Evolutionary conservation across 208 protist genomes (phyloP).

Genomic region (Acanthamoeba triangularis): DNA sequence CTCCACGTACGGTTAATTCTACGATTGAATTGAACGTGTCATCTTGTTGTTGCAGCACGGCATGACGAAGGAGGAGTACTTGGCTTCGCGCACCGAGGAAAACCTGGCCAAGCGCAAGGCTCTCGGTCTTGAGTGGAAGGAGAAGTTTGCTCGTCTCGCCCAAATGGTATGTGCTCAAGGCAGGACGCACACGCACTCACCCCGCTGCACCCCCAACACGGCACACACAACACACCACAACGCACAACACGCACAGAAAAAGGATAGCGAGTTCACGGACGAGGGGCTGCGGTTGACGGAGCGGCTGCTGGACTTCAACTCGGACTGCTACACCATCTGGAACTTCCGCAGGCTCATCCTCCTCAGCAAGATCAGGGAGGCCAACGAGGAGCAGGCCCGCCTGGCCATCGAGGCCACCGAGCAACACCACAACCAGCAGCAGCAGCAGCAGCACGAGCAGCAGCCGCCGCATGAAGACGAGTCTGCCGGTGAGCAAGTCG

Average conservation of each 20-base stretch:
- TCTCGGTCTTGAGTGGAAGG: constrained; percentile 35
- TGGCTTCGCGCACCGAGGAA: constrained; percentile 39
- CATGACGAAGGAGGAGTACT: constrained; percentile 56
- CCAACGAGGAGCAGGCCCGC: constrained; percentile 38
- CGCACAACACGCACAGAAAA: not conserved
- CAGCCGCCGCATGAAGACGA: not conserved
- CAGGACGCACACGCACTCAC: not conserved
- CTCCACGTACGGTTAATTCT: not conserved
- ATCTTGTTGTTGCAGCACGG: constrained; percentile 45
- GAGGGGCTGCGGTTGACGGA: constrained; percentile 5
- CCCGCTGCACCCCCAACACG: not conserved
- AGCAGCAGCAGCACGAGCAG: not conserved
- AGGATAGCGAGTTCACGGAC: constrained; percentile 12
- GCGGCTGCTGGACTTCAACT: constrained; percentile 53
- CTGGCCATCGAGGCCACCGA: not conserved
- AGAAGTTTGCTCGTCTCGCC: constrained; percentile 9
- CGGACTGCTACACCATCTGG: constrained; percentile 69
- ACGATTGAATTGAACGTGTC: too few species aligned
- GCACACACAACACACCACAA: too few species aligned
- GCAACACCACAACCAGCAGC: not conserved
- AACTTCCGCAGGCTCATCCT: constrained; percentile 44
- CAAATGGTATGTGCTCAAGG: not conserved
- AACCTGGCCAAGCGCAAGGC: constrained; percentile 9
- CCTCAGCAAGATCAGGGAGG: constrained; percentile 35
- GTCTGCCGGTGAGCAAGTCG: not conserved